Evolutionary conservation across 495 filamentous ascomycete genomes (phyloP), one percentile per base, ranked within the genome.

Genomic region (Oleoguttula mirabilis): DNA sequence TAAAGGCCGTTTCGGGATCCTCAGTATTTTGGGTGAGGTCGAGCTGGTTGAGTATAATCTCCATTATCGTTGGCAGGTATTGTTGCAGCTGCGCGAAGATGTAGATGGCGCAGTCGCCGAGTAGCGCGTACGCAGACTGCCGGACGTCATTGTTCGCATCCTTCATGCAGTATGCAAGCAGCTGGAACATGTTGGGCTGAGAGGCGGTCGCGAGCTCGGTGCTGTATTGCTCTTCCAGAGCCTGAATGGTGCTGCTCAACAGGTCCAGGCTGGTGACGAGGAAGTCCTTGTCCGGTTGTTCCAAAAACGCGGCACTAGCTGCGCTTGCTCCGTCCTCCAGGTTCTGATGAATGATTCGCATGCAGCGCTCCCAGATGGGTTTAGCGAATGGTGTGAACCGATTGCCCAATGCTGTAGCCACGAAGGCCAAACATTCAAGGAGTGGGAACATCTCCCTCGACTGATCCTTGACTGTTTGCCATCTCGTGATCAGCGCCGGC

Each of bases 51-150:
- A 93, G 72, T n/a, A 95, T 66, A 7, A 84, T 71, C 2, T 86
- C 80, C 57, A 93, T 63, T 32, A 96, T 67, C 27, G 60, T 69
- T 2, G 78, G 72, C 21, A 96, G 64, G 55, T 75, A 83, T 6
- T 75, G 72, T 51, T 80, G 77, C 32, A 99, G 63, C 52, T 90
- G 84, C 2, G 75, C 71, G 63, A 88, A 95, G 40, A 94, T 84
- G 56, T 87, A 93, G 55, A 94, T 95, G 0, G 92, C 84, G 58
- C 90, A 94, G 62, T 99, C 90, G 24, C 90, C 90, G 31, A 99
- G 77, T 21, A 99, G 70, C 10, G 90, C 90, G 52, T 94, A 99
- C 2, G 87, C 84, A 19, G 92, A 96, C 60, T 99, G 90, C 36
- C 87, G 82, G 11, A 96, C 90, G 60, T 94, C 88, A 48, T 93